Percentiles rank a stretch among this genome's conserved stretches.
Evolutionary conservation across 257 asterid species (phyloP).

Genomic region (Solanum sejunctum): DNA sequence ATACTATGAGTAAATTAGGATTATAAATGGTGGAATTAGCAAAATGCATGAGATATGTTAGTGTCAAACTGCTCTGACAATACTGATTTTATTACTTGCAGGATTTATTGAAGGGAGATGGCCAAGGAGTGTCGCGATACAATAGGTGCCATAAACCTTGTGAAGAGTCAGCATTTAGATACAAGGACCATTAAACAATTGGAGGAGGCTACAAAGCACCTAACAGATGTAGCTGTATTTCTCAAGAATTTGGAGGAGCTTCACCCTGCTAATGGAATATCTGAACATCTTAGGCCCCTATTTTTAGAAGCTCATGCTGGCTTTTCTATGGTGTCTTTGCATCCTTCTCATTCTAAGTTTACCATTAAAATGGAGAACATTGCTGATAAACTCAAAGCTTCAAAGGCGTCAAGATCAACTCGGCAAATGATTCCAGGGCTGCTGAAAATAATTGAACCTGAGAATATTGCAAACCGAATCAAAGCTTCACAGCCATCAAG

Average conservation of each 20-base stretch:
- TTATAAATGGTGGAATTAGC: neutral
- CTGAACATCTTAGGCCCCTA: neutral
- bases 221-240: neutral
- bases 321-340: neutral
- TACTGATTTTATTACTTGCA: neutral
- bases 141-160: neutral
- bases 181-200: neutral
- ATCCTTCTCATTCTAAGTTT: neutral
- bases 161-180: neutral
- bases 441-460: neutral
- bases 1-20: neutral
- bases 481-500: neutral
- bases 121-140: neutral
- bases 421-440: neutral
- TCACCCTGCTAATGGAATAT: neutral
- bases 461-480: neutral
- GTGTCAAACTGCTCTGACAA: neutral
- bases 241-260: neutral
- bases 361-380: neutral
- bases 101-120: neutral
- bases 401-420: neutral
- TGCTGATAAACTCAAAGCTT: neutral
- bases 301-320: neutral
- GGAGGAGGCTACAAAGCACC: neutral
- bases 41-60: neutral